Percentiles rank a stretch among this genome's conserved stretches.
Conservation (phyloP, 2,329 filamentous ascomycete species). For the Exophiala spinifera region DNA sequence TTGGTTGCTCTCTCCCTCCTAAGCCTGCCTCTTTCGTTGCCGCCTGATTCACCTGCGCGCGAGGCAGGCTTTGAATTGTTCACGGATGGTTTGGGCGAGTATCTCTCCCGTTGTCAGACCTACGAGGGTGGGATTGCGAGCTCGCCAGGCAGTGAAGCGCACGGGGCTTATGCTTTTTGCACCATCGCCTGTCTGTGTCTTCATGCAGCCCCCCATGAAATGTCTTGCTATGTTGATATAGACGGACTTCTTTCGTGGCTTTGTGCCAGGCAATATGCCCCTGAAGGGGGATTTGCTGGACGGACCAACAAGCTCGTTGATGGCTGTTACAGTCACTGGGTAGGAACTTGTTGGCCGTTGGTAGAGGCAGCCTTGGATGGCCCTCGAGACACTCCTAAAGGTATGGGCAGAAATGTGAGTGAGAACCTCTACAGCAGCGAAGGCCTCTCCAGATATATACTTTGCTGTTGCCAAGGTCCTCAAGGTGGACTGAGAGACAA, state of each 20-base stretch:
- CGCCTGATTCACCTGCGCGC: constrained; percentile 66
- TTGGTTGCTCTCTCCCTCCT: constrained; percentile 80
- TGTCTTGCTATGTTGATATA: constrained; percentile 74
- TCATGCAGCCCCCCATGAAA: constrained; percentile 71
- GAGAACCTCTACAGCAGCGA: constrained; percentile 69
- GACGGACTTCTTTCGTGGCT: constrained; percentile 80
- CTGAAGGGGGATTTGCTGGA: constrained; percentile 89
- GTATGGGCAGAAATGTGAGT: neutral
- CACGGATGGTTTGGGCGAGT: constrained; percentile 70
- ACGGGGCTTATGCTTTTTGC: constrained; percentile 96
- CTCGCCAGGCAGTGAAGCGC: constrained; percentile 82
- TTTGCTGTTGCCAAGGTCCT: constrained; percentile 78
- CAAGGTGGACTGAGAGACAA: constrained; percentile 88
- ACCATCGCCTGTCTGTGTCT: constrained; percentile 85
- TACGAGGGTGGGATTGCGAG: constrained; percentile 92
- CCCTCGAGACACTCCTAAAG: constrained; percentile 35
- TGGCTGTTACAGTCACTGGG: constrained; percentile 98
- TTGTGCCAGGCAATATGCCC: constrained; percentile 80
- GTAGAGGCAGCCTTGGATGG: constrained; percentile 73
- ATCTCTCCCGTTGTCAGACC: constrained; percentile 72
- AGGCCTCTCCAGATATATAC: constrained; percentile 82
- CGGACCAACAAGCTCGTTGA: constrained; percentile 97
- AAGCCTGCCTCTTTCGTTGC: constrained; percentile 75
- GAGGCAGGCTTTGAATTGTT: constrained; percentile 61
- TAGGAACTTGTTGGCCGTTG: constrained; percentile 90